Evolutionary conservation across 2,329 filamentous ascomycete species (phyloP).

Genomic region (Xylariales sp.): DNA sequence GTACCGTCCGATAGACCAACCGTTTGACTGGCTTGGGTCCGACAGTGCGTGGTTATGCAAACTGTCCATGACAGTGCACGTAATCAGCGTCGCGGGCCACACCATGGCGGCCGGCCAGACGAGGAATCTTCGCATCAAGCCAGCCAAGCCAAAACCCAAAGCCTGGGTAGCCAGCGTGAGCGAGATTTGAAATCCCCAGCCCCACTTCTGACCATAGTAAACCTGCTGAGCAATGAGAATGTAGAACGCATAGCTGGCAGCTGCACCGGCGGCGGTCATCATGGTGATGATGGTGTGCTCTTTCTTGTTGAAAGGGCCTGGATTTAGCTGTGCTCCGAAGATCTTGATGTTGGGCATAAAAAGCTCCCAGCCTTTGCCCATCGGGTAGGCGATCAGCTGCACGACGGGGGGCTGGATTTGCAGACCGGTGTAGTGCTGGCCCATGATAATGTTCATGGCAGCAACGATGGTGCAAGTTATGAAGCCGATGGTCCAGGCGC

Average conservation of each 20-base stretch:
- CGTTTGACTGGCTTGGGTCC: slow-evolving; percentile 46
- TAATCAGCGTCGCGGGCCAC: slow-evolving; percentile 57
- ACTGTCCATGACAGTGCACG: slow-evolving; percentile 57
- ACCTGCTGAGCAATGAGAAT: slow-evolving; percentile 33
- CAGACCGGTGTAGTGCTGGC: slow-evolving; percentile 54
- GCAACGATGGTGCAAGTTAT: slow-evolving; percentile 59
- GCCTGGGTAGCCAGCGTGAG: slow-evolving; percentile 57
- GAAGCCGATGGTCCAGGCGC: slow-evolving; percentile 60
- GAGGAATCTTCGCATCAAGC: slow-evolving; percentile 54
- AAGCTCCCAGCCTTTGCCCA: slow-evolving; percentile 3
- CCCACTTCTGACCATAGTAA: slow-evolving; percentile 48
- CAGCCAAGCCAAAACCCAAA: slow-evolving; percentile 61
- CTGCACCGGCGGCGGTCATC: slow-evolving; percentile 33
- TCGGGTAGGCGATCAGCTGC: slow-evolving; percentile 57
- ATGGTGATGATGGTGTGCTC: slow-evolving; percentile 45
- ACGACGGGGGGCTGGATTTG: slow-evolving; percentile 57
- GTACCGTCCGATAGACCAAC: slow-evolving; percentile 57
- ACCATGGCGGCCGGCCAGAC: slow-evolving; percentile 61
- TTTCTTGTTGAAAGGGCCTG: slow-evolving; percentile 40
- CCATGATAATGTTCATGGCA: slow-evolving; percentile 57
- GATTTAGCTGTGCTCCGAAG: slow-evolving; percentile 26
- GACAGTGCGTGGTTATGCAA: slow-evolving; percentile 56
- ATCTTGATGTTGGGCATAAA: slow-evolving; percentile 1
- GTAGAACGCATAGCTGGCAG: slow-evolving; percentile 30
- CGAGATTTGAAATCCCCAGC: slow-evolving; percentile 56